These are phyloP conservation scores for Arthroderma sp. DNA, from an alignment of 2,329 filamentous ascomycete genomes.

Conservation along the genomic window DNA sequence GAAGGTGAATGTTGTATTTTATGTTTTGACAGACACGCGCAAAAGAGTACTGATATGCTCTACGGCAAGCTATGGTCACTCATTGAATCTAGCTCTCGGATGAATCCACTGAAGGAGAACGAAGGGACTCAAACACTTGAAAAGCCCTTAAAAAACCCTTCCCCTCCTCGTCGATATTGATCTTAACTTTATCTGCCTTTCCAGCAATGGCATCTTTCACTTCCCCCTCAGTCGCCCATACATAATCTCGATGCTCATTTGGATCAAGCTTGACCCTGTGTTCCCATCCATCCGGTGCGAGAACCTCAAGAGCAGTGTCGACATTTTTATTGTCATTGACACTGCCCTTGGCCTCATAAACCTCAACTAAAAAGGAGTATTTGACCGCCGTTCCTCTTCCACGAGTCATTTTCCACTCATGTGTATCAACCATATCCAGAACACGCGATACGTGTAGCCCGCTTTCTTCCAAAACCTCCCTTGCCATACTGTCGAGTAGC, in stretches of 20 bases:
- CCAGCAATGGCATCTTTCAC: too few relatives aligned
- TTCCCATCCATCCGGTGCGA: background rate
- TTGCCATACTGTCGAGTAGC: slow-evolving; percentile 1
- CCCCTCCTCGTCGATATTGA: too few relatives aligned
- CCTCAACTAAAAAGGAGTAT: slow-evolving; percentile 1
- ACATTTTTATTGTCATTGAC: background rate
- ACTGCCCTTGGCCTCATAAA: slow-evolving; percentile 1
- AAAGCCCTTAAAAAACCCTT: too few relatives aligned
- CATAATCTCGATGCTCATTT: slow-evolving; percentile 1
- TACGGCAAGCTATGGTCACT: too few relatives aligned
- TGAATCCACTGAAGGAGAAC: too few relatives aligned
- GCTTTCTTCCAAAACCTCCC: slow-evolving; percentile 2
- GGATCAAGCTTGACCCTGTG: background rate
- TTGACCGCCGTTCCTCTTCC: slow-evolving; percentile 1
- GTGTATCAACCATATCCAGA: background rate
- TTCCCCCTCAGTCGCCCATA: slow-evolving; percentile 2
- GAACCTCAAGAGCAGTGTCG: too few relatives aligned
- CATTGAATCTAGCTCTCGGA: too few relatives aligned
- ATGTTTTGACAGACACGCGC: too few relatives aligned
- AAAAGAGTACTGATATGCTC: too few relatives aligned
- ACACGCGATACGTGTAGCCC: slow-evolving; percentile 2
- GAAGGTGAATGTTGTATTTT: too few relatives aligned
- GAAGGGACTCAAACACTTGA: too few relatives aligned
- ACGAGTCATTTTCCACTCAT: background rate
- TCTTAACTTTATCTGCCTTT: too few relatives aligned